Base-by-base conservation (phyloP, 1,284 basidiomycete species). In the Malassezia globosa region DNA sequence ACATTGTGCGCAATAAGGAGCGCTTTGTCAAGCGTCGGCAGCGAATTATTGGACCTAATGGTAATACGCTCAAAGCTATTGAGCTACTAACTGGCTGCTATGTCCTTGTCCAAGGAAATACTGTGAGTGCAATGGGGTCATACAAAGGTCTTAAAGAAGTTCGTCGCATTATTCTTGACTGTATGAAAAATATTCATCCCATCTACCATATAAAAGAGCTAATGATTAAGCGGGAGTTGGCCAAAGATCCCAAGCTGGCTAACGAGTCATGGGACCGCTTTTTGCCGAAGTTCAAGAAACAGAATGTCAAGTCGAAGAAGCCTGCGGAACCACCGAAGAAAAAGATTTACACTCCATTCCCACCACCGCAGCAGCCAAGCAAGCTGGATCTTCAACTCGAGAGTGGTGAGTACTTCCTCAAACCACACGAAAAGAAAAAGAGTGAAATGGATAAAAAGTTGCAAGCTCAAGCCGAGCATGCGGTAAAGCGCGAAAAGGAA, bases 151-250 rank as follows among this genome's bases (percentile, higher is more conserved):
- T 99, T 33, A 97, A 96, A 72, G 90, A 96, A 72, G 92, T 97
- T 4, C 80, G 94, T 48, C 74, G 90, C 51, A 95, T 97, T 61
- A 81, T 99, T 23, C 74, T 96, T 42, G 94, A 99, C 72, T 99
- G 94, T 76, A 94, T 99, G 87, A 92, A 87, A 75, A 99, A 99
- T 69, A 85, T 97, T 43, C 94, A 99, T 69, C 94, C 94, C 2
- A 97, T 99, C 69, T 99, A 99, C 72, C 83, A 90, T 60, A 99
- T 99, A 75, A 99, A 99, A 86, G 94, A 97, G 75, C 79, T 99
- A 39, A 99, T 99, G 94, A 92, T 99, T 66, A 84, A 88, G 53
- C 83, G 92, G 40, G 94, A 99, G 74, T 79, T 99, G 5, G 89
- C 92, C 13, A 96, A 96, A 75, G 94, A 99, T 67, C 92, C 94